phyloP scores from a whole-genome alignment of 441 rosid genomes.

The California macrophylla region DNA sequence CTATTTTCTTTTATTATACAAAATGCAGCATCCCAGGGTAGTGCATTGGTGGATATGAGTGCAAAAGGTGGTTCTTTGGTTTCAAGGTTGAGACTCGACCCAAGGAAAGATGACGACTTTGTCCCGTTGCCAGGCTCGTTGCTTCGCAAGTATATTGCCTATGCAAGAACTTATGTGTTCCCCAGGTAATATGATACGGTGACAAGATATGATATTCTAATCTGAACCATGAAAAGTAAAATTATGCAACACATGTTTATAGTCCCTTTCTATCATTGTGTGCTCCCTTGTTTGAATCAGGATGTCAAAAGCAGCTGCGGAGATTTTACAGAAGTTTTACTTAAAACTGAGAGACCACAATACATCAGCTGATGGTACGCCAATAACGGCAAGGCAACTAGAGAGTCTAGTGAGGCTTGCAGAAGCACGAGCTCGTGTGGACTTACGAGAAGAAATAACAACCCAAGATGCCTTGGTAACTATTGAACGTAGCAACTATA shows the following conservation, averaged over 20 bases:
- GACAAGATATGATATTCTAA: conserved; percentile 8
- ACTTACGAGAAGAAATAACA: conserved; percentile 86
- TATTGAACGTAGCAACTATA: neutral
- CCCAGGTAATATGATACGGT: conserved; percentile 76
- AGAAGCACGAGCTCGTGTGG: conserved; percentile 92
- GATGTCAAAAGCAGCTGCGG: conserved; percentile 90
- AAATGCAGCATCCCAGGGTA: conserved; percentile 36
- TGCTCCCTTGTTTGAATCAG: conserved; percentile 31
- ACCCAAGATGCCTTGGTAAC: conserved; percentile 77
- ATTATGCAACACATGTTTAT: neutral
- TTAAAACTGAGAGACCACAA: conserved; percentile 73
- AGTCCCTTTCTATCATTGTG: neutral
- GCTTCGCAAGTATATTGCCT: conserved; percentile 85
- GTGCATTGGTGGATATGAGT: conserved; percentile 32
- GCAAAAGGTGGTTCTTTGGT: conserved; percentile 50
- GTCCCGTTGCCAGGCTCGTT: conserved; percentile 73
- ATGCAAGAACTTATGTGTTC: conserved; percentile 68
- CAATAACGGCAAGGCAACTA: conserved; percentile 92
- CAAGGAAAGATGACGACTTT: conserved; percentile 57
- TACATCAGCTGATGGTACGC: conserved; percentile 88
- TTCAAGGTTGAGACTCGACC: conserved; percentile 72
- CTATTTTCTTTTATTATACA: conserved; percentile 12
- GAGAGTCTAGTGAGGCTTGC: conserved; percentile 93
- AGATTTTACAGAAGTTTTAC: conserved; percentile 81
- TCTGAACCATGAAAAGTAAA: neutral